Evolutionary conservation across 1,139 yeast genomes (phyloP), one percentile per base, ranked within the genome.

Genomic region (Taphrina populina): DNA sequence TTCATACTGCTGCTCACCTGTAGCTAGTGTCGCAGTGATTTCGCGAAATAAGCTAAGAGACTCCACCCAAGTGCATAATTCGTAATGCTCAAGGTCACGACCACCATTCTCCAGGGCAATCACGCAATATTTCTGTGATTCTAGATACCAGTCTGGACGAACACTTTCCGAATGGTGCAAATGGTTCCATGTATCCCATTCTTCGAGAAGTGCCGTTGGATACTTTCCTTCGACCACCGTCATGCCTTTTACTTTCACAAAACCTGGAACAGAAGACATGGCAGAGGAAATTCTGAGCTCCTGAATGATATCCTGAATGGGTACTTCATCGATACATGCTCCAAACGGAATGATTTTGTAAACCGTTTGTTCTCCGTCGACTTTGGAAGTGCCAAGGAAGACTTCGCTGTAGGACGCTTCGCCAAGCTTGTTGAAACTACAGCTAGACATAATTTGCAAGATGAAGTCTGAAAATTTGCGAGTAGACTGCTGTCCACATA

Each of bases 271-370:
- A 1, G 63, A 55, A 60, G 65, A 67, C 58, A 76, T 59, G 23
- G 71, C 65, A 61, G 70, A 65, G 3, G 78, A 73, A 34, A 78
- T 73, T 30, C 71, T 68, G 44, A 78, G 65, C 62, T 78, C 83
- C 61, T 76, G 79, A 21, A 76, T 68, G 8, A 75, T 66, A 57
- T 76, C 77, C 30, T 70, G 68, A 8, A 74, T 65, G 1, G 71
- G 68, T n/a, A 75, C 67, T 62, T 76, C 80, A 3, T 32, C 45
- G 4, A 8, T 11, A 15, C 71, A 72, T 24, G 67, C 62, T 15
- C 79, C 80, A 66, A 79, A 77, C 4, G 82, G 80, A 45, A 78
- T 71, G 26, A 79, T 66, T 60, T 79, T 78, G 66, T 74, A 70
- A 30, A 77, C 75, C 27, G 60, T 60, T 26, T 65, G 61, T 21